Percentiles rank a stretch among this genome's conserved stretches.
Evolutionary conservation across 2,329 filamentous ascomycete species (phyloP).

Genomic region (Aureobasidium melanogenum): DNA sequence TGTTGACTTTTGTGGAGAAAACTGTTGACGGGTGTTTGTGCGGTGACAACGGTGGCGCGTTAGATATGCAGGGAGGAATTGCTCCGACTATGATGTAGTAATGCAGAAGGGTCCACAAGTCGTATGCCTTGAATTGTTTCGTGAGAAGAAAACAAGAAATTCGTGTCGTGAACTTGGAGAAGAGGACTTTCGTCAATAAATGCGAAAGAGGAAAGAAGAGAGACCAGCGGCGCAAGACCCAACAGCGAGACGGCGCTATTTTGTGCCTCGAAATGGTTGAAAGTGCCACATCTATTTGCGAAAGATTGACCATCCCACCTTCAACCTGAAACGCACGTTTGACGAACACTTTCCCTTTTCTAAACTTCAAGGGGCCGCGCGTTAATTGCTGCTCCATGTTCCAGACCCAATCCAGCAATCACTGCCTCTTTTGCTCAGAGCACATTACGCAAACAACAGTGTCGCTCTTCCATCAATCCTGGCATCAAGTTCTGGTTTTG

Average conservation of each 20-base stretch:
- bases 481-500: background rate
- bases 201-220: background rate
- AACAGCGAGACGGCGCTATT: slow-evolving; percentile 4
- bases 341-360: background rate
- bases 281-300: background rate
- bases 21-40: background rate
- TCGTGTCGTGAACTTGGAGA: background rate
- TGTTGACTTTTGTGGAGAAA: slow-evolving; percentile 4
- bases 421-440: background rate
- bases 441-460: background rate
- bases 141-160: background rate
- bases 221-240: background rate
- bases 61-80: background rate
- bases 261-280: background rate
- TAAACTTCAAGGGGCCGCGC: background rate
- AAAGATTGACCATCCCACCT: background rate
- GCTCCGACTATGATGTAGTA: background rate
- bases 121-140: background rate
- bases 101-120: background rate
- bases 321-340: slow-evolving; percentile 9
- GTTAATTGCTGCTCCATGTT: background rate
- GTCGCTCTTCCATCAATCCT: background rate
- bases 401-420: background rate
- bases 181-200: background rate
- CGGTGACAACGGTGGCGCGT: background rate